Base-by-base conservation (phyloP, 2,329 filamentous ascomycete species). In the Acrodontium crateriforme region DNA sequence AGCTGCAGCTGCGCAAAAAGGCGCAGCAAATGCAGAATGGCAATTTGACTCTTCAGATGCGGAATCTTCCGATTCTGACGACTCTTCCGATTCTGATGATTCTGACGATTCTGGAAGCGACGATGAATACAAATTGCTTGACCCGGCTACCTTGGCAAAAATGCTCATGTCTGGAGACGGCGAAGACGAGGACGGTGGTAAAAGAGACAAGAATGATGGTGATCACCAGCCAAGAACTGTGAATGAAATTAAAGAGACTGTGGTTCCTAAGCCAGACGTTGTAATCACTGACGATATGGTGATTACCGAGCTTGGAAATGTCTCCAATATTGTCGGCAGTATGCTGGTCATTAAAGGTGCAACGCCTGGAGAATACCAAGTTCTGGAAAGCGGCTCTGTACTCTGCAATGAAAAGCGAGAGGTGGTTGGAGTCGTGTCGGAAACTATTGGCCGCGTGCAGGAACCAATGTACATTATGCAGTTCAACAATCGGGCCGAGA, bases 391-490 rank as follows among this genome's bases (percentile, higher is more conserved):
- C 4, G 83, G 81, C 16, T 91, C 85, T 0, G 69, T 91, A 3
- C 67, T 98, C 16, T 94, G 83, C 56, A 71, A 74, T 16, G 70
- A 71, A 37, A 71, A 89, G 42, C 69, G 83, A 28, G 69, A 67
- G 12, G 69, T 94, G 16, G 68, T 94, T 29, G 89, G 85, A 14
- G 76, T 71, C 11, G 69, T 95, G 4, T 67, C 74, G 4, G 87
- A 95, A 46, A 80, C 82, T 4, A 69, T 95, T 18, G 89, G 87
- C 25, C 72, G 80, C 46, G 83, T 94, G 3, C 70, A 83, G 38
- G 75, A 83, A 41, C 89, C 89, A 6, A 63, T 85, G 41, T 98
- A 95, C 57, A 79, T 78, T 1, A 70, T 94, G 7, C 69, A 73
- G 19, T 92, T 91, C 50, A 65, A 69, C 10, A 75, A 69, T 26